Base-by-base conservation (phyloP, 495 filamentous ascomycete genomes). In the Tuber borchii region DNA sequence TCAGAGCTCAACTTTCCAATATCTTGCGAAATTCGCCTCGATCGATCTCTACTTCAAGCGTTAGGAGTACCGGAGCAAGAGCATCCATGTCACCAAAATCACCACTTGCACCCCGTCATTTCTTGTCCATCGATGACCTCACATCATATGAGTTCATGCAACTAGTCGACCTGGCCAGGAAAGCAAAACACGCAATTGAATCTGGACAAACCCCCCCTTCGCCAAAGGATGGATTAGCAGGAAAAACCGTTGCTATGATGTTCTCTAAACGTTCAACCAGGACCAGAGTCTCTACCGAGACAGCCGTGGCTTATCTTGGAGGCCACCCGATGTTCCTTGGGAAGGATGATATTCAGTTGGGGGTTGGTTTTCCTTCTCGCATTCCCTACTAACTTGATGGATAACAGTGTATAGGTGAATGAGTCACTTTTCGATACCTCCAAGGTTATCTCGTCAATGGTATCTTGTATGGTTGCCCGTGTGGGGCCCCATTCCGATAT, bases 321-420 rank as follows among this genome's bases (percentile, higher is more conserved):
- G 95, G 95, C 3, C 92, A 97, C 83, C 92, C 95, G 26, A 95
- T 99, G 93, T 99, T 98, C 84, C 85, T 99, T 68, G 93, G 93
- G 71, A 93, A 93, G 82, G 91, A 94, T 69, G 95, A 99, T 83
- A 99, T 99, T 74, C 95, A 99, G 83, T 86, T 98, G 44, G 95
- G 95, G 42, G 95, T 97, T 80, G 76, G 87, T 84, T 7, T 40
- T 76, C 69, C 46, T 31, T 44, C 37, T 5, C 44, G 0, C 45
- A 9, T 37, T 45, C 22, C 45, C 10, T 44, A 19, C 61, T n/a
- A 1, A 43, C 46, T 20, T 34, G 46, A 16, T 78, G 14, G 46
- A 19, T 26, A 45, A 34, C 10, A 37, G 69, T 26, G 37, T 71
- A 40, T 75, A 90, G 88, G 88, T 92, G 75, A 99, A 99, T 81